phyloP scores from a whole-genome alignment of 352 stramenopile species.

The Phytophthora pisi region DNA sequence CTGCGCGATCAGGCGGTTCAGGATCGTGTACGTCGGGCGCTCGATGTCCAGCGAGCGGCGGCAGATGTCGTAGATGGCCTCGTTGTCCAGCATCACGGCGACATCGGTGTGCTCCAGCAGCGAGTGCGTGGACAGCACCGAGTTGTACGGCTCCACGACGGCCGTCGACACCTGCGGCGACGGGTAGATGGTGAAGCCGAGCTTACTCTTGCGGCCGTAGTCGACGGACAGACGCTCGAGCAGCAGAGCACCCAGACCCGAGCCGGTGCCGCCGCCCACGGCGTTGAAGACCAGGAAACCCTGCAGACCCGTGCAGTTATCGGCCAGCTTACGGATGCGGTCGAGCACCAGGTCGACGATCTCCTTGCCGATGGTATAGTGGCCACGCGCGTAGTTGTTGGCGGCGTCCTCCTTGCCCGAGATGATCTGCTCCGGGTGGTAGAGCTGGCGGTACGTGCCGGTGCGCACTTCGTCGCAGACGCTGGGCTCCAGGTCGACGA shows the following conservation, averaged over 20 bases:
- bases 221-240: slow-evolving; percentile 97
- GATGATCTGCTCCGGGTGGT: slow-evolving; percentile 99
- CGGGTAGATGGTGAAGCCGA: slow-evolving; percentile 98
- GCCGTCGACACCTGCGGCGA: slow-evolving; percentile 89
- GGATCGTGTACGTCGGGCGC: slow-evolving; percentile 96
- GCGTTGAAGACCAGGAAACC: slow-evolving; percentile 99
- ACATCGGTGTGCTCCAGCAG: slow-evolving; percentile 97
- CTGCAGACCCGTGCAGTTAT: slow-evolving; percentile 98
- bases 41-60: slow-evolving; percentile 96
- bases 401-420: slow-evolving; percentile 97
- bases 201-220: slow-evolving; percentile 98
- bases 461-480: slow-evolving; percentile 97
- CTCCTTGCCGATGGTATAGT: slow-evolving; percentile 96
- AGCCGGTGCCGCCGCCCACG: slow-evolving; percentile 97
- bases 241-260: slow-evolving; percentile 96
- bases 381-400: slow-evolving; percentile 93
- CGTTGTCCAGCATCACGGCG: slow-evolving; percentile 95
- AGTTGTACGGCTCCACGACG: slow-evolving; percentile 99
- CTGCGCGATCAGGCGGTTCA: slow-evolving; percentile 97
- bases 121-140: slow-evolving; percentile 94
- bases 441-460: slow-evolving; percentile 97
- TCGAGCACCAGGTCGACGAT: slow-evolving; percentile 98
- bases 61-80: slow-evolving; percentile 96
- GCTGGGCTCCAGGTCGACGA: slow-evolving; percentile 98
- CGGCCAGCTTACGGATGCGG: slow-evolving; percentile 96